A percentile compares a stretch with the other conserved stretches of the same genome.
Evolutionary conservation across 495 filamentous ascomycete species (phyloP).

Genomic region (Gamarada debralockiae): DNA sequence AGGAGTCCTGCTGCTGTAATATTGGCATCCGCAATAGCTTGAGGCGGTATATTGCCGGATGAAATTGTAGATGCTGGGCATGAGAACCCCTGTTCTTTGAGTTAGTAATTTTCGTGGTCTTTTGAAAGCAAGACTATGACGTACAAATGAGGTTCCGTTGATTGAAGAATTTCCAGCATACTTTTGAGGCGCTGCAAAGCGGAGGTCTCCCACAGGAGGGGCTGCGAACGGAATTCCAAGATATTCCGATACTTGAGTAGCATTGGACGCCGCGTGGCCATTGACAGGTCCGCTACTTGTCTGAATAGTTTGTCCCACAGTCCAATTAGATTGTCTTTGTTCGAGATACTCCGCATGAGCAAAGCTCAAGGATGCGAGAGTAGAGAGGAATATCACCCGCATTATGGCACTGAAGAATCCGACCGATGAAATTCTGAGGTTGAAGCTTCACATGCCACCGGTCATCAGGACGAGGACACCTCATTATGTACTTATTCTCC

Average conservation of each 20-base stretch:
- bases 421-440: no score
- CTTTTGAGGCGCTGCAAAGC: conserved; percentile 38
- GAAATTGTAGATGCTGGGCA: neutral
- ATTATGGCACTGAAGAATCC: no score
- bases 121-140: neutral
- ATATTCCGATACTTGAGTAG: conserved; percentile 39
- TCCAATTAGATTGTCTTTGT: conserved; percentile 11
- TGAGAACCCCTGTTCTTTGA: neutral
- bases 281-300: conserved; percentile 37
- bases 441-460: no score
- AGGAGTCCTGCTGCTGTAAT: conserved; percentile 9
- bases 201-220: conserved; percentile 40
- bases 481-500: no score
- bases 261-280: conserved; percentile 39
- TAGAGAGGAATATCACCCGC: no score
- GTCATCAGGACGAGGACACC: no score
- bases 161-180: conserved; percentile 15
- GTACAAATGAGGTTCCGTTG: conserved; percentile 26
- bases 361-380: no score
- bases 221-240: conserved; percentile 46
- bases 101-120: neutral
- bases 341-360: no score
- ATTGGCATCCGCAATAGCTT: neutral
- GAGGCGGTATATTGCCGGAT: neutral
- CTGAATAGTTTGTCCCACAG: conserved; percentile 17